phyloP scores from a whole-genome alignment of 1,284 basidiomycete species.

The Gomphus bonarii region DNA sequence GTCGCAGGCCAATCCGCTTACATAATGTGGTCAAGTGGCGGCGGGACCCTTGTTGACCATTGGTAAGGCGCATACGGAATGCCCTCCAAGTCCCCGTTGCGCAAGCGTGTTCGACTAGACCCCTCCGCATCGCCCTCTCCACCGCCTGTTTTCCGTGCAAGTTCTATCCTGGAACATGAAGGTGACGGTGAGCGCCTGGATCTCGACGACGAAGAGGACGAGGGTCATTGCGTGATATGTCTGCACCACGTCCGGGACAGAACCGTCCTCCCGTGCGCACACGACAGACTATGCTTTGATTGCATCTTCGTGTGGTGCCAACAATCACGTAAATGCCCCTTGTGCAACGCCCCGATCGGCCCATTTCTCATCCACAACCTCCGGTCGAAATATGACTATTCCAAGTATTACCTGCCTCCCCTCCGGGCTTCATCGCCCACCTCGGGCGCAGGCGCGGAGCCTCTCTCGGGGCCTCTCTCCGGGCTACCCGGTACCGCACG shows the following conservation, averaged over 20 bases:
- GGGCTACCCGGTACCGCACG: background rate
- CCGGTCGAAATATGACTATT: constrained; percentile 66
- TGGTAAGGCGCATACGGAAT: background rate
- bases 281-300: constrained; percentile 79
- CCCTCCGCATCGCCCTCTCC: constrained; percentile 5
- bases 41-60: background rate
- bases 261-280: constrained; percentile 72
- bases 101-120: constrained; percentile 7
- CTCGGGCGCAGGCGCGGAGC: background rate
- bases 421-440: constrained; percentile 35
- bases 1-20: no score
- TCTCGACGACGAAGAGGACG: constrained; percentile 16
- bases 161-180: background rate
- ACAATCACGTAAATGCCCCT: constrained; percentile 69
- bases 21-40: no score
- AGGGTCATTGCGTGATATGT: constrained; percentile 60
- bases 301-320: constrained; percentile 76
- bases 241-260: constrained; percentile 67
- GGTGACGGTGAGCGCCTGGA: background rate
- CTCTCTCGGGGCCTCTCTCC: background rate
- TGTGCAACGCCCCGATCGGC: constrained; percentile 69
- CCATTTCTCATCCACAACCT: constrained; percentile 75
- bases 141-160: background rate
- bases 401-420: constrained; percentile 71
- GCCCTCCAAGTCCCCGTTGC: background rate